Evolutionary conservation across 169 alveolate genomes (phyloP).

Genomic region (Cryptosporidium xiaoi): DNA sequence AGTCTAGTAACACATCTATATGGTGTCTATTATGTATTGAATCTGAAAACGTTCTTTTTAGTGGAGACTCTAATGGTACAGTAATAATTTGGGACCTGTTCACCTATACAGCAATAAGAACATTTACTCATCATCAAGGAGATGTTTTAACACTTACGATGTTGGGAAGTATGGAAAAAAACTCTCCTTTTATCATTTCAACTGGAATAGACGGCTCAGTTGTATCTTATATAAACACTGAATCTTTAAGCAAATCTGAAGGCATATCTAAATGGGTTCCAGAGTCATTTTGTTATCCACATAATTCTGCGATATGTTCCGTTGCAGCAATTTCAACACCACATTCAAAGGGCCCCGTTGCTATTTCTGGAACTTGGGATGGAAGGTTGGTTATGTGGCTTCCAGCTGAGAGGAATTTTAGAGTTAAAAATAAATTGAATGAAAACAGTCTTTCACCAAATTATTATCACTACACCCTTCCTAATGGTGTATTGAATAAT

Average conservation of each 20-base stretch:
- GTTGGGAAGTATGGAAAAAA: background rate
- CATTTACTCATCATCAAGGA: conserved; percentile 44
- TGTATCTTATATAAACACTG: conserved; percentile 40
- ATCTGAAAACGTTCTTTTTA: conserved; percentile 54
- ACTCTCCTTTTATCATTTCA: conserved; percentile 24
- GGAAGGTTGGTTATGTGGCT: conserved; percentile 64
- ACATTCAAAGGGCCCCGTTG: conserved; percentile 47
- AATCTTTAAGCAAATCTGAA: background rate
- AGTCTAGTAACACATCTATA: conserved; percentile 7
- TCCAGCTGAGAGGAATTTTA: conserved; percentile 11
- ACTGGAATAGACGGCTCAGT: conserved; percentile 70
- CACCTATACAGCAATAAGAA: conserved; percentile 54
- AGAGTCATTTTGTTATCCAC: conserved; percentile 53
- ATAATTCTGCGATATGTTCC: conserved; percentile 5
- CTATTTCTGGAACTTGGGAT: conserved; percentile 66
- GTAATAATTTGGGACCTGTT: conserved; percentile 59
- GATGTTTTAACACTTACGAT: conserved; percentile 59
- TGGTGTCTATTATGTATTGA: conserved; percentile 55
- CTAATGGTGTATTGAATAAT: conserved; percentile 12
- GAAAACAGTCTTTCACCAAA: conserved; percentile 1
- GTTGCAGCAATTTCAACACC: conserved; percentile 36
- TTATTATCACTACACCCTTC: conserved; percentile 5
- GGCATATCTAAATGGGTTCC: conserved; percentile 40
- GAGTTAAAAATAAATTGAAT: background rate
- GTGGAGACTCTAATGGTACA: conserved; percentile 72